Conservation (phyloP, 2,329 filamentous ascomycete species). For the Leptographium galeiforme region DNA sequence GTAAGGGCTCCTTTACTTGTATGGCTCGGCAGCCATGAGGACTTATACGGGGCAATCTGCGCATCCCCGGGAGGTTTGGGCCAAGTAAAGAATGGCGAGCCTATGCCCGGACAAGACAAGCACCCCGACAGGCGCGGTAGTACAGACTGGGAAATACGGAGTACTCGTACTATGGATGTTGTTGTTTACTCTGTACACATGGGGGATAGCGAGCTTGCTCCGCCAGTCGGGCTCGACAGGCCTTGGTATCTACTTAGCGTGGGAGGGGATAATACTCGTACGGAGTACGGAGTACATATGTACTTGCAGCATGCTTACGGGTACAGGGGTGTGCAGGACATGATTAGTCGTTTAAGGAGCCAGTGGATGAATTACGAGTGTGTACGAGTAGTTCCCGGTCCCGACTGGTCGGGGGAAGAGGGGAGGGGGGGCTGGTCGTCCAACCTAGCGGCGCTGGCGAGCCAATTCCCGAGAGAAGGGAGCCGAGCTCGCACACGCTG, state of each 20-base stretch:
- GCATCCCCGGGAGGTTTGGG: background rate
- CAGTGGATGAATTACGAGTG: background rate
- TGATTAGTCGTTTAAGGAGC: background rate
- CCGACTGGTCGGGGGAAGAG: background rate
- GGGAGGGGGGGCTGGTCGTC: background rate
- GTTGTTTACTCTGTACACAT: background rate
- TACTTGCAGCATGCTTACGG: background rate
- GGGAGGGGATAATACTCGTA: background rate
- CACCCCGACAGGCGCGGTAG: background rate
- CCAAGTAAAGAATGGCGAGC: background rate
- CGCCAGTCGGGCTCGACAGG: too few species aligned
- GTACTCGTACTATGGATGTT: background rate
- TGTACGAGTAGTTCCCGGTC: background rate
- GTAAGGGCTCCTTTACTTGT: background rate
- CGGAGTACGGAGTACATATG: too few species aligned
- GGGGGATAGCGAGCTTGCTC: background rate
- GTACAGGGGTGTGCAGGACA: background rate
- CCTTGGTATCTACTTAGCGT: background rate
- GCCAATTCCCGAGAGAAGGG: conserved; percentile 9
- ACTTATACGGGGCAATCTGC: too few species aligned
- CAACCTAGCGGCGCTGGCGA: background rate
- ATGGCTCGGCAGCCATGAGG: background rate
- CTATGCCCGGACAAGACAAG: background rate
- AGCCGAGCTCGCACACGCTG: conserved; percentile 9
- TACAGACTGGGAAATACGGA: background rate